Conservation (phyloP, 2,329 filamentous ascomycete species). For the Trichoderma koningii region DNA sequence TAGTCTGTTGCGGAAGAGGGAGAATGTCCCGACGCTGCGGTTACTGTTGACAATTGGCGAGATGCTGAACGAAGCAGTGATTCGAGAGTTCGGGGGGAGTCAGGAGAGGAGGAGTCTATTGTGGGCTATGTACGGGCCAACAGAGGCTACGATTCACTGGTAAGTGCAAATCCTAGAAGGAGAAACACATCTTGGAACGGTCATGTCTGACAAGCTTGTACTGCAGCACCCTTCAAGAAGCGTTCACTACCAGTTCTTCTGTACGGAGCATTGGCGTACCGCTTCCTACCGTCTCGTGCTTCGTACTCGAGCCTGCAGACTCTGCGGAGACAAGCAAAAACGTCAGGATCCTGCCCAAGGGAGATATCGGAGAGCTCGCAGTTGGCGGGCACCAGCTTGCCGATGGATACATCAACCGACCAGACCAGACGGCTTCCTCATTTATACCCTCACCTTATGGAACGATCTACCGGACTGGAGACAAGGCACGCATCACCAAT, state of each 20-base stretch:
- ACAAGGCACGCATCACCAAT: constrained; percentile 69
- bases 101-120: constrained; percentile 61
- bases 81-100: constrained; percentile 74
- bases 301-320: constrained; percentile 59
- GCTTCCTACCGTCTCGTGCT: constrained; percentile 78
- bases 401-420: constrained; percentile 76
- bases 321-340: constrained; percentile 31
- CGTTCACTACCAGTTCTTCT: constrained; percentile 57
- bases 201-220: constrained; percentile 4
- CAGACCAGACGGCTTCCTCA: constrained; percentile 69
- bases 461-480: constrained; percentile 78
- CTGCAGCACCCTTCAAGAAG: constrained; percentile 66
- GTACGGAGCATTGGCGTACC: constrained; percentile 75
- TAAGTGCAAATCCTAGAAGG: constrained; percentile 35
- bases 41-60: constrained; percentile 86
- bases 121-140: constrained; percentile 93
- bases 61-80: constrained; percentile 78
- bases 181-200: too few relatives aligned
- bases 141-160: constrained; percentile 88
- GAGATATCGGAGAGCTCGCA: constrained; percentile 75
- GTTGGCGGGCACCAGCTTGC: constrained; percentile 81
- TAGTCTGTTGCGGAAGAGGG: constrained; percentile 69
- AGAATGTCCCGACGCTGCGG: constrained; percentile 66
- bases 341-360: constrained; percentile 61
- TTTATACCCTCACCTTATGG: constrained; percentile 73